These are phyloP conservation scores for Diphasiastrum complanatum DNA, from an alignment of 83 land plant species.

Conservation along the genomic window DNA sequence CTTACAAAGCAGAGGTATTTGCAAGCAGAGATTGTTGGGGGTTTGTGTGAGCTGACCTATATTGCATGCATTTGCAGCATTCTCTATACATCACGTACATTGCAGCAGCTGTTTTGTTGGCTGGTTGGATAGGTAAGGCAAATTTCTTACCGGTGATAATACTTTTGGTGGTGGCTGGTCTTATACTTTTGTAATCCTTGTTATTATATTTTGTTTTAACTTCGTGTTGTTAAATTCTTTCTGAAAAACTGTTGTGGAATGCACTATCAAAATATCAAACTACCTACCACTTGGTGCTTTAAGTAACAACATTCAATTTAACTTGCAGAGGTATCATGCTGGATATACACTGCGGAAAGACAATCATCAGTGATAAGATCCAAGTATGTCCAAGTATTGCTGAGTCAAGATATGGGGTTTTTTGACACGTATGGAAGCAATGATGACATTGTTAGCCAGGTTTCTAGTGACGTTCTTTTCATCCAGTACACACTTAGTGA, in stretches of 20 bases:
- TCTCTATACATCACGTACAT: conserved; percentile 66
- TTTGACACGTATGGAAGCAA: conserved; percentile 91
- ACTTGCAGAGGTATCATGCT: conserved; percentile 25
- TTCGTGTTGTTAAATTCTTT: not conserved
- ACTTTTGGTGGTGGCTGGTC: too few relatives aligned
- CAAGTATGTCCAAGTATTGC: conserved; percentile 78
- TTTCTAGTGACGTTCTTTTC: conserved; percentile 84
- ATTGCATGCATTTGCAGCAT: conserved; percentile 88
- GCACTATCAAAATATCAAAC: conserved; percentile 7
- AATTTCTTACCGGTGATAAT: too few relatives aligned
- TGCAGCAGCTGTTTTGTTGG: conserved; percentile 73
- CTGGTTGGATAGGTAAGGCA: conserved; percentile 99
- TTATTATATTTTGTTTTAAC: too few relatives aligned
- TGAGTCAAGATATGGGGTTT: conserved; percentile 94
- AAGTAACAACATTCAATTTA: not conserved
- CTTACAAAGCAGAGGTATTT: too few relatives aligned
- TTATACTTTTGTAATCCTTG: too few relatives aligned
- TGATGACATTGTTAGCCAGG: conserved; percentile 98
- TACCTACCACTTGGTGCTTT: too few relatives aligned
- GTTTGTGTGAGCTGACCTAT: too few relatives aligned
- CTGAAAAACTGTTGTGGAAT: conserved; percentile 64
- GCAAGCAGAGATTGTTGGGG: too few relatives aligned
- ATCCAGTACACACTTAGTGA: conserved; percentile 96
- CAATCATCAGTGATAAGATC: conserved; percentile 92
- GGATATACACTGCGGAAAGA: conserved; percentile 95